These are phyloP conservation scores for Apiosordaria backusii DNA, from an alignment of 495 filamentous ascomycete species.

Conservation along the genomic window DNA sequence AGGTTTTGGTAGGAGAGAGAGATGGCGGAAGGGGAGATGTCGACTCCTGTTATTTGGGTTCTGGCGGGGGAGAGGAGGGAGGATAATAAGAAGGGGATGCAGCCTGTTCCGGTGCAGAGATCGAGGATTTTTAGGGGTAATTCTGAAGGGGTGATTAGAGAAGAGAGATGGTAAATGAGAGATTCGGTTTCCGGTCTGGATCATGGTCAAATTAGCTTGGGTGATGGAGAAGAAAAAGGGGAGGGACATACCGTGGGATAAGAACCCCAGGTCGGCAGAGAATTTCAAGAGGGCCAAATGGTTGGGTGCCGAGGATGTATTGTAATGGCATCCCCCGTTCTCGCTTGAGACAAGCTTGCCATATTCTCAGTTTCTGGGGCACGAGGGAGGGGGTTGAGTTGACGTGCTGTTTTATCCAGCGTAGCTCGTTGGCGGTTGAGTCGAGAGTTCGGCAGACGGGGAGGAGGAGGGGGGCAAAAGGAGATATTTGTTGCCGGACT, in stretches of 20 bases:
- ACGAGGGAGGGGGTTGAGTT: conserved; percentile 13
- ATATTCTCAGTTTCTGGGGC: conserved; percentile 31
- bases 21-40: conserved; percentile 61
- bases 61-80: conserved; percentile 44
- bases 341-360: conserved; percentile 54
- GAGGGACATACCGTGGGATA: conserved; percentile 65
- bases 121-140: conserved; percentile 56
- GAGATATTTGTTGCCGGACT: conserved; percentile 52
- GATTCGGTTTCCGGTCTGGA: conserved; percentile 66
- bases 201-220: background rate
- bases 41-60: conserved; percentile 45
- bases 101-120: conserved; percentile 86
- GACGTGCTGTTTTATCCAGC: conserved; percentile 72
- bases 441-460: conserved; percentile 61
- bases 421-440: conserved; percentile 73
- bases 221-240: too few species aligned
- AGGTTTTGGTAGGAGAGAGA: conserved; percentile 60
- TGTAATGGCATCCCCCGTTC: conserved; percentile 72
- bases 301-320: conserved; percentile 85
- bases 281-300: conserved; percentile 83
- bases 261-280: conserved; percentile 69
- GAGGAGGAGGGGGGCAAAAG: conserved; percentile 64
- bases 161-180: conserved; percentile 56
- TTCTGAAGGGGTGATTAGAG: conserved; percentile 34
- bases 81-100: conserved; percentile 74